Evolutionary conservation across 2,329 filamentous ascomycete species (phyloP), one percentile per base, ranked within the genome.

Genomic region (Cercospora sesami): DNA sequence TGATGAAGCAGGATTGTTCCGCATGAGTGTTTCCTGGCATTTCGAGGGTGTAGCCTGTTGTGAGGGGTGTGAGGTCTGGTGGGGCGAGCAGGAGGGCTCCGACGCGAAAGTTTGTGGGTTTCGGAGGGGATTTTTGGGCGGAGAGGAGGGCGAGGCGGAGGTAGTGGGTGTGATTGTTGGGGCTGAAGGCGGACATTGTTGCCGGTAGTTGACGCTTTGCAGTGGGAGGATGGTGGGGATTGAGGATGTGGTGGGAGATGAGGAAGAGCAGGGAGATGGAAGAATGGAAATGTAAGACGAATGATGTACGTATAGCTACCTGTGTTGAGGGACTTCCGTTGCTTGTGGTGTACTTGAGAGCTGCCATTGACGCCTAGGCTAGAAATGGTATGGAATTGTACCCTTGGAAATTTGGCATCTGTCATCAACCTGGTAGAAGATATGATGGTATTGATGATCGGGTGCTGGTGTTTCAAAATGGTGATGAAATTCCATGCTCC

Each of bases 1-100:
- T 98, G 60, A 89, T 80, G 66, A 99, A 86, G 76, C 93, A 96
- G 79, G 91, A 94, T 81, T 99, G 93, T 78, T 99, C 95, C 3
- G 95, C 95, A 77, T 99, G 95, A 0, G 95, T 98, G 81, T 99
- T 99, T 51, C 94, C 95, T 0, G 89, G 85, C 4, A 94, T 87
- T 80, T 99, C 94, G 67, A 97, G 86, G 0, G 95, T 97, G 81
- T 94, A 98, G 64, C 95, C 94, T 1, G 92, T 91, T 0, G 91
- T 87, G 30, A 85, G 39, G 82, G 84, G 51, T 80, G 80, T 14
- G 83, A 78, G 67, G 95, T 85, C 57, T 1, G 72, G 73, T 8
- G 74, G 73, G 1, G 73, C 72, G 9, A 78, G 70, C 45, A 98
- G 85, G n/a, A 97, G 80, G n/a, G 95, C 95, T 51, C 95, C 95